Base-by-base conservation (phyloP, 768 basidiomycete species). In the Cystobasidium onofrii region DNA sequence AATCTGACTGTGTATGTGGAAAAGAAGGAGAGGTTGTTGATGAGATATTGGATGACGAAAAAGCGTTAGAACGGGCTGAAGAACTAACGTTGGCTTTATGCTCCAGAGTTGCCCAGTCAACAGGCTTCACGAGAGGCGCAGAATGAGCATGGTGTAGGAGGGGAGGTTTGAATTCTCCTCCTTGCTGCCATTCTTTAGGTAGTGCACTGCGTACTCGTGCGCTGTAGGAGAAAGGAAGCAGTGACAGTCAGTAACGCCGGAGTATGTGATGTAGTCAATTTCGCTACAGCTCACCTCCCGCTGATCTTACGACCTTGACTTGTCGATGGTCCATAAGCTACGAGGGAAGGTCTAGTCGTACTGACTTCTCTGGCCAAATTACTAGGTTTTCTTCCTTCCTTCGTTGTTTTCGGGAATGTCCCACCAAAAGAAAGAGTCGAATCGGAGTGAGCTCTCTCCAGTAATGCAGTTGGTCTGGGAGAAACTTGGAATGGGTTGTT, bases 371-470 rank as follows among this genome's bases (percentile, higher is more conserved):
- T 55, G 7, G 10, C 33, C 25, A 71, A 31, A 27, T 55, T 55
- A 23, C 52, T 34, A 52, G 29, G 33, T 36, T 52, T 34, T 39
- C 69, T 31, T 50, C 7, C 69, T 57, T 60, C 50, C 13, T 20
- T 2, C 7, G 50, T 46, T 13, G 34, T 4, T 27, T 36, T 64
- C 15, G 57, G 25, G 33, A 31, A 36, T 34, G 55, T 34, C n/a
- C 25, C 27, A 71, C 34, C 69, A 60, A 60, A 60, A 4, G 36
- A n/a, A n/a, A 71, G 54, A 1, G 52, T 34, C 15, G 52, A 55
- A 60, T 71, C 69, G 1, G 69, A 71, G 1, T 60, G 52, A 3
- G 69, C 69, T 23, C 69, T 55, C 36, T 71, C 69, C 55, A 71
- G 18, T 7, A 60, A 46, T 7, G 23, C 50, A 34, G 12, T 41